These are phyloP conservation scores for Hirsutella minnesotensis DNA, from an alignment of 2,329 filamentous ascomycete species.

Conservation along the genomic window DNA sequence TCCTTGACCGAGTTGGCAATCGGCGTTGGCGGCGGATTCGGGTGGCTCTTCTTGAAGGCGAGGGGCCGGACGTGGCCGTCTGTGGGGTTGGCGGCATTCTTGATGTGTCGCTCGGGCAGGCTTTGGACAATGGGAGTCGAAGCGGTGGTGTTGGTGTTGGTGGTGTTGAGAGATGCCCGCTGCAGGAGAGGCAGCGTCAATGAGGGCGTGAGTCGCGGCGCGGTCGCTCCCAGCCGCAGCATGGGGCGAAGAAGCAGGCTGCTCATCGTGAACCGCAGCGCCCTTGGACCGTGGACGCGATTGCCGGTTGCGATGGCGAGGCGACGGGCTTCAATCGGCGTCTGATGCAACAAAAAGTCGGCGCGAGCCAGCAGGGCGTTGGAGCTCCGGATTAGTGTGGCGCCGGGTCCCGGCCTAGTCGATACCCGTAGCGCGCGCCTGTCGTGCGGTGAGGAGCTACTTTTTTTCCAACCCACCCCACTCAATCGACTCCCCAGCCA, in stretches of 20 bases:
- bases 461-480: constrained; percentile 2
- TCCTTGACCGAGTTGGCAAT: constrained; percentile 44
- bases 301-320: constrained; percentile 9
- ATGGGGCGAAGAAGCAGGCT: constrained; percentile 52
- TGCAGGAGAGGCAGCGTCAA: constrained; percentile 14
- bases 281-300: constrained; percentile 11
- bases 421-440: neutral
- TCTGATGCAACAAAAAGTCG: neutral
- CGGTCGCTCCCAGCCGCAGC: constrained; percentile 42
- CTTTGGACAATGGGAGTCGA: constrained; percentile 9
- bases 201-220: constrained; percentile 10
- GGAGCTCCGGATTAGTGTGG: constrained; percentile 20
- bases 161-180: constrained; percentile 27
- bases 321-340: constrained; percentile 2
- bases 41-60: constrained; percentile 29
- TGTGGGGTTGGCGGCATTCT: constrained; percentile 26
- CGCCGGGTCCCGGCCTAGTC: constrained; percentile 11
- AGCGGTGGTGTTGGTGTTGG: neutral
- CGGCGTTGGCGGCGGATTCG: constrained; percentile 19
- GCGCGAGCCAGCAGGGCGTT: neutral
- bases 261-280: constrained; percentile 31
- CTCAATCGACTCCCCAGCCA: neutral
- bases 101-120: constrained; percentile 12
- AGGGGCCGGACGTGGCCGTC: constrained; percentile 18
- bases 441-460: neutral